phyloP scores from a whole-genome alignment of 495 filamentous ascomycete genomes.

The Aspergillus olivimuriae region DNA sequence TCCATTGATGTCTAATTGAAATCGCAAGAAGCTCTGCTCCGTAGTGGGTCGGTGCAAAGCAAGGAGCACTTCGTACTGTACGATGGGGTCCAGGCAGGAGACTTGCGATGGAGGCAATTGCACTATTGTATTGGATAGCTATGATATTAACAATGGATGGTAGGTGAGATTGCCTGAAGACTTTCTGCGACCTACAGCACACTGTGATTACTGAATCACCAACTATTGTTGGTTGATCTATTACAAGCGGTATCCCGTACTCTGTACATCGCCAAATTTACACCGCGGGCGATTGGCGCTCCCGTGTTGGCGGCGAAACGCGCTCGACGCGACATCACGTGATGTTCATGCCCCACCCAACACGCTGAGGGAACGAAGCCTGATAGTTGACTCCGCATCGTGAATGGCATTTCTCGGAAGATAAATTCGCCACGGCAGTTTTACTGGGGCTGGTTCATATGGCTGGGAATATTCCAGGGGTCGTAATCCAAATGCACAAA shows the following conservation, averaged over 20 bases:
- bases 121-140: background rate
- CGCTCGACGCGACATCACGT: conserved; percentile 3
- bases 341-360: background rate
- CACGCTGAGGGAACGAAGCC: background rate
- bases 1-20: background rate
- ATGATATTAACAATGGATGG: too few species aligned
- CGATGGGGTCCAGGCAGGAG: background rate
- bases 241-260: too few species aligned
- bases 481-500: conserved; percentile 83
- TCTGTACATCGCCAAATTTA: too few species aligned
- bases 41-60: background rate
- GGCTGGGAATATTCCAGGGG: conserved; percentile 74
- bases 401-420: too few species aligned
- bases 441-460: conserved; percentile 64
- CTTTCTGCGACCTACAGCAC: too few species aligned
- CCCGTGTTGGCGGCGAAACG: background rate
- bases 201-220: too few species aligned
- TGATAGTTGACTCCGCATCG: too few species aligned
- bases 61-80: background rate
- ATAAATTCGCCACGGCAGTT: too few species aligned
- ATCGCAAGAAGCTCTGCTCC: background rate
- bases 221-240: too few species aligned
- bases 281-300: background rate
- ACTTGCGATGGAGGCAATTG: background rate
- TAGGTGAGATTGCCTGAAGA: too few species aligned